A percentile compares a stretch with the other conserved stretches of the same genome.
phyloP scores from a whole-genome alignment of 257 asterid species.

The Nicotiana tomentosiformis region DNA sequence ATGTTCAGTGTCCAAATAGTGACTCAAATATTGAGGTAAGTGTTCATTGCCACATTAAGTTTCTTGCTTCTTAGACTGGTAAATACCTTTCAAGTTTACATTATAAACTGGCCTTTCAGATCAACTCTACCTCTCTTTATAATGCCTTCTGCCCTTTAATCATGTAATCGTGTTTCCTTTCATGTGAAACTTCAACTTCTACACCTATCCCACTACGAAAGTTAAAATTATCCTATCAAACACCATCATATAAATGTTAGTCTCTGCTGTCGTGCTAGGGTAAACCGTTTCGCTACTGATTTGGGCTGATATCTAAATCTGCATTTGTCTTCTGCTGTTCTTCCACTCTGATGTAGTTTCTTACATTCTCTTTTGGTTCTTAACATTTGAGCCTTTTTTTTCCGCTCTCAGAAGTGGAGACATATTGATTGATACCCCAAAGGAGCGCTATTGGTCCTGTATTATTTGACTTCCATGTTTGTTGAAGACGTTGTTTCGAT shows the following conservation, averaged over 20 bases:
- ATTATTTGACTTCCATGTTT: neutral
- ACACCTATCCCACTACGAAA: no score
- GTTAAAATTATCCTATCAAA: no score
- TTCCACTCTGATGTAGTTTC: neutral
- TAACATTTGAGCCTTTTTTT: neutral
- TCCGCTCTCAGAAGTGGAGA: neutral
- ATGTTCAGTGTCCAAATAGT: constrained; percentile 26
- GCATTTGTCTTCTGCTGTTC: neutral
- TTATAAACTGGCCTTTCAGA: no score
- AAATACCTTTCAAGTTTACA: no score
- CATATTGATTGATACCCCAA: neutral
- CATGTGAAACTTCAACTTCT: no score
- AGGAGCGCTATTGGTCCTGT: neutral
- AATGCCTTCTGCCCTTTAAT: no score
- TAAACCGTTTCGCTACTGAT: neutral
- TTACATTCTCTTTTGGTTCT: neutral
- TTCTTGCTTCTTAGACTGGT: no score
- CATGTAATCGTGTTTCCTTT: no score
- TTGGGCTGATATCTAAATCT: neutral
- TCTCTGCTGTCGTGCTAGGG: neutral
- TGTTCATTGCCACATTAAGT: neutral
- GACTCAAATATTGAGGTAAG: constrained; percentile 41
- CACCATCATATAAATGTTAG: no score
- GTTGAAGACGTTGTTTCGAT: neutral
- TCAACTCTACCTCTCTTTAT: no score